phyloP scores from a whole-genome alignment of 1,139 yeast species.

The Diutina catenulata region DNA sequence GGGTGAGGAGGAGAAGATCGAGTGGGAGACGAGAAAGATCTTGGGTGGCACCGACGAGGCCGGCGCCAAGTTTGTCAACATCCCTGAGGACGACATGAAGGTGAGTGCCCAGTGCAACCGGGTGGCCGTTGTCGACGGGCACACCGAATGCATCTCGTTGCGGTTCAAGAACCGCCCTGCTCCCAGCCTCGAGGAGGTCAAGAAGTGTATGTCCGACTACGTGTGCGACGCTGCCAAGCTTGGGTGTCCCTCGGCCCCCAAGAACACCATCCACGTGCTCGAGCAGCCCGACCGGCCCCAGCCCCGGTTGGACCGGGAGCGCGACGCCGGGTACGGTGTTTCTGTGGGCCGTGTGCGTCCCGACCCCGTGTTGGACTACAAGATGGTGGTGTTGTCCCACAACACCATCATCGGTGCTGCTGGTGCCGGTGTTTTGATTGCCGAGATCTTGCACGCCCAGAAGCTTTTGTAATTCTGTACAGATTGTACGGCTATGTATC shows the following conservation, averaged over 20 bases:
- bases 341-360: conserved; percentile 91
- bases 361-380: conserved; percentile 86
- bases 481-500: no score
- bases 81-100: conserved; percentile 60
- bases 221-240: conserved; percentile 72
- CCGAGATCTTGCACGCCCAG: conserved; percentile 77
- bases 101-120: conserved; percentile 97
- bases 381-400: conserved; percentile 93
- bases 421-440: conserved; percentile 96
- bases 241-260: conserved; percentile 87
- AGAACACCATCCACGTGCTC: conserved; percentile 79
- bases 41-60: conserved; percentile 51
- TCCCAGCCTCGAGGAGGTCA: conserved; percentile 75
- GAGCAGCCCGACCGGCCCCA: conserved; percentile 94
- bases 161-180: conserved; percentile 74
- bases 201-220: conserved; percentile 57
- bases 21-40: conserved; percentile 96
- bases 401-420: conserved; percentile 98
- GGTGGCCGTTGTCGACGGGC: conserved; percentile 96
- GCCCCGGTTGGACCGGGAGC: conserved; percentile 93
- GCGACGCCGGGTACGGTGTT: conserved; percentile 91
- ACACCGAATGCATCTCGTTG: conserved; percentile 87
- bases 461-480: conserved; percentile 40
- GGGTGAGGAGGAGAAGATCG: conserved; percentile 97
- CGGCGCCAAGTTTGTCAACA: conserved; percentile 46